These are phyloP conservation scores for Talaromyces sp. DNA, from an alignment of 2,329 filamentous ascomycete genomes.

Conservation along the genomic window DNA sequence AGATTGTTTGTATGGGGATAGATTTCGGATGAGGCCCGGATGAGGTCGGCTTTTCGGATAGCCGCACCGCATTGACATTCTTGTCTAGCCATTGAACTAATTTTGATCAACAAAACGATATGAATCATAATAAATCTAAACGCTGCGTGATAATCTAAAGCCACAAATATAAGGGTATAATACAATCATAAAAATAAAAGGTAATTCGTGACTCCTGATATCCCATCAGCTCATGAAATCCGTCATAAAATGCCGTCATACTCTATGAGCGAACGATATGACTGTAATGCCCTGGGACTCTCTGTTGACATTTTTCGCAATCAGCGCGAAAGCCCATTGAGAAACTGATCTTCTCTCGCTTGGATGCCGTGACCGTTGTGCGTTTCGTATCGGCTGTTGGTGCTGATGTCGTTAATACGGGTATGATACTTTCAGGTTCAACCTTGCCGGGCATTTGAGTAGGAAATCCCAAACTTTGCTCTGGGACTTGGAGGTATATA, in stretches of 20 bases:
- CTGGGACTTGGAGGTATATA: constrained; percentile 8
- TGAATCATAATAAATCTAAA: not conserved
- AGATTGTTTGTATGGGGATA: not conserved
- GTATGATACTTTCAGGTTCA: not conserved
- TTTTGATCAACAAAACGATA: not conserved
- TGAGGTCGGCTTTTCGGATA: constrained; percentile 9
- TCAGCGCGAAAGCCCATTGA: constrained; percentile 75
- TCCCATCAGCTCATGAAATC: not conserved
- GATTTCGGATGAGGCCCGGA: constrained; percentile 17
- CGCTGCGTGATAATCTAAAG: not conserved
- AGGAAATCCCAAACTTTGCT: constrained; percentile 3
- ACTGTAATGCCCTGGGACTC: constrained; percentile 75
- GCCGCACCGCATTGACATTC: not conserved
- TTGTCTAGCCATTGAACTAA: not conserved
- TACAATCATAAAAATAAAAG: not conserved
- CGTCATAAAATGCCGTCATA: not conserved
- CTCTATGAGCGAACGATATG: constrained; percentile 59
- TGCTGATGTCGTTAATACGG: not conserved
- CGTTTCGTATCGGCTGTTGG: not conserved
- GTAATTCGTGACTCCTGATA: not conserved
- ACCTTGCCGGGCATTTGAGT: not conserved
- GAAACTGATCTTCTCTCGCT: constrained; percentile 59
- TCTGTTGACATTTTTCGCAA: constrained; percentile 72
- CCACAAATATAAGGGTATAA: not conserved
- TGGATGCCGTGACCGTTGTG: not conserved